Percentiles rank a stretch among this genome's conserved stretches.
Evolutionary conservation across 1,284 basidiomycete species (phyloP).

Genomic region (Moniliophthora roreri): DNA sequence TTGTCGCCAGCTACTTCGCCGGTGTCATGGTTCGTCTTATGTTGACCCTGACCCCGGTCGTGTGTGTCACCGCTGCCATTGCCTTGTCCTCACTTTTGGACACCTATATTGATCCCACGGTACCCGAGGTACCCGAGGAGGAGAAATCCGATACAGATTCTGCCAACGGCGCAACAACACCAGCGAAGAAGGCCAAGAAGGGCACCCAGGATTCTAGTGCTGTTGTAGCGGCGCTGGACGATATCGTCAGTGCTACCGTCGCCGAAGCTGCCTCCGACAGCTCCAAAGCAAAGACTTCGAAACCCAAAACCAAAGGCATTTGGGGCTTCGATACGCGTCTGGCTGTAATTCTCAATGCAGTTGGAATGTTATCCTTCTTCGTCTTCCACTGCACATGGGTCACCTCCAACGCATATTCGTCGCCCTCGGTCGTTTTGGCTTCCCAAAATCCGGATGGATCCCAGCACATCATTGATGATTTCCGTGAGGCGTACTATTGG

Average conservation of each 20-base stretch:
- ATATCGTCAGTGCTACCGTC: constrained; percentile 45
- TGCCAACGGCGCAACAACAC: constrained; percentile 25
- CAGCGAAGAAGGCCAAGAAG: constrained; percentile 69
- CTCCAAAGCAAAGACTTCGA: constrained; percentile 2
- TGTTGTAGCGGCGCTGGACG: constrained; percentile 32
- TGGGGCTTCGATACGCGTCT: constrained; percentile 86
- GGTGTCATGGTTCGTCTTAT: constrained; percentile 99
- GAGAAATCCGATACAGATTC: constrained; percentile 23
- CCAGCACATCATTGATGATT: constrained; percentile 97
- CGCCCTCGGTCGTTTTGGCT: constrained; percentile 94
- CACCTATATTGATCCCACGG: constrained; percentile 78
- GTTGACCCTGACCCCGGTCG: constrained; percentile 90
- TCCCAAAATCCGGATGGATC: constrained; percentile 82
- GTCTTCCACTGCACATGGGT: constrained; percentile 98
- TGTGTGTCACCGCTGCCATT: constrained; percentile 90
- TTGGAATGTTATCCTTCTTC: constrained; percentile 84
- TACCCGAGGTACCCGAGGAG: constrained; percentile 50
- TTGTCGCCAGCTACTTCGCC: constrained; percentile 97
- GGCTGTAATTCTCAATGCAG: constrained; percentile 75
- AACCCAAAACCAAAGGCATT: constrained; percentile 57
- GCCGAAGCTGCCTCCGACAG: constrained; percentile 32
- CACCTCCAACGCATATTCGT: constrained; percentile 94
- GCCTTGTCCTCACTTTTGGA: constrained; percentile 89
- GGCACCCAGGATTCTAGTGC: constrained; percentile 27
- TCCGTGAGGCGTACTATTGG: constrained; percentile 99